Evolutionary conservation across 2,329 filamentous ascomycete species (phyloP).

Genomic region (Fusarium tupiense): DNA sequence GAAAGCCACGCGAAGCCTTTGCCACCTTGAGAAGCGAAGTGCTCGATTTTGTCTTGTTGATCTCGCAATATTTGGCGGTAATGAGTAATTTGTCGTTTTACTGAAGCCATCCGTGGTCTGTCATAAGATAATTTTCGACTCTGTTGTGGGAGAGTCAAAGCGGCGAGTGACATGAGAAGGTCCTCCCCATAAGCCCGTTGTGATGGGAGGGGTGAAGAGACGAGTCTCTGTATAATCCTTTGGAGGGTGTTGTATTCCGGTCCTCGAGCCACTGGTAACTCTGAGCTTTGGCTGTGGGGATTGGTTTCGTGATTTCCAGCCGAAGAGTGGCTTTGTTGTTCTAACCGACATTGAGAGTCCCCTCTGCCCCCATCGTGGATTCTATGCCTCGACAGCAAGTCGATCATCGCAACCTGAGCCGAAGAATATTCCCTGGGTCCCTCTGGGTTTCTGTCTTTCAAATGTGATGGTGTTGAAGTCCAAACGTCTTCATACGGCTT

Average conservation of each 20-base stretch:
- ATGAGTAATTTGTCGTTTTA: accelerated
- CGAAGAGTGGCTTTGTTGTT: too few species aligned
- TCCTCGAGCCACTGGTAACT: background rate
- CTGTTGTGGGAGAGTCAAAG: background rate
- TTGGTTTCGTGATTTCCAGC: too few species aligned
- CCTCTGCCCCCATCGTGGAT: too few species aligned
- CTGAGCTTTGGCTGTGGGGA: too few species aligned
- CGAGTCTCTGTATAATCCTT: slow-evolving; percentile 4
- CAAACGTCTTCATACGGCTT: background rate
- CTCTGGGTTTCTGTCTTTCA: accelerated
- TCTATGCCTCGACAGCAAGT: background rate
- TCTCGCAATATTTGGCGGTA: background rate
- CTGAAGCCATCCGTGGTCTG: accelerated
- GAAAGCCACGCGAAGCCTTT: slow-evolving; percentile 51
- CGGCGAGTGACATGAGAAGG: slow-evolving; percentile 5
- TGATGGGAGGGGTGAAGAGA: background rate
- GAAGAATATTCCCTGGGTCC: too few species aligned
- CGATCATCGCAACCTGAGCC: background rate
- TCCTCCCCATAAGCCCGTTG: slow-evolving; percentile 34
- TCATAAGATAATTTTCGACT: background rate
- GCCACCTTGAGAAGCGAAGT: background rate
- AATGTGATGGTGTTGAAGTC: background rate
- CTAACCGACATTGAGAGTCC: background rate
- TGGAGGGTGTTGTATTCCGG: background rate
- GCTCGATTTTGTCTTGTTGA: background rate